Percentiles rank a stretch among this genome's conserved stretches.
Conservation (phyloP, 73 alveolate genomes). For the Paramecium sonneborni region DNA sequence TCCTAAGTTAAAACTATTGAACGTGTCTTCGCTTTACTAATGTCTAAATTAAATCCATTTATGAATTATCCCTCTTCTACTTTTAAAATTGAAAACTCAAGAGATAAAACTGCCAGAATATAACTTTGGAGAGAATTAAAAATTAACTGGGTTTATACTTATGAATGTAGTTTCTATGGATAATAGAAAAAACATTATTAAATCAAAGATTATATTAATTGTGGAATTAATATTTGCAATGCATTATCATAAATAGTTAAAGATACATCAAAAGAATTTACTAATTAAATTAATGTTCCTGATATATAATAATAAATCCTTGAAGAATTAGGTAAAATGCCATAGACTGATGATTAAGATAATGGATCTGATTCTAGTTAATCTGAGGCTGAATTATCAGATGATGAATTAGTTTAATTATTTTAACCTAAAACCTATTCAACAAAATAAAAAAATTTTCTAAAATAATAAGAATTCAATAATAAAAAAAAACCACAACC, state of each 20-base stretch:
- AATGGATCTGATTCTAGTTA: constrained; percentile 61
- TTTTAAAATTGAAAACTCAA: constrained; percentile 75
- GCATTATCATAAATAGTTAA: constrained; percentile 58
- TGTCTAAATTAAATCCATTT: constrained; percentile 70
- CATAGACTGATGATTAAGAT: constrained; percentile 61
- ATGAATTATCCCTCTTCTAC: constrained; percentile 74
- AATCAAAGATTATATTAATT: constrained; percentile 56
- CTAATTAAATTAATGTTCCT: constrained; percentile 12
- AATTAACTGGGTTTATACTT: constrained; percentile 53
- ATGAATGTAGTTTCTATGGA: constrained; percentile 65
- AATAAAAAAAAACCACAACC: not conserved
- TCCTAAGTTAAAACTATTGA: constrained; percentile 61
- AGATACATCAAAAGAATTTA: constrained; percentile 54
- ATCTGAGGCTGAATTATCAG: constrained; percentile 65
- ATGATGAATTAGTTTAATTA: constrained; percentile 57
- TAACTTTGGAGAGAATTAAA: constrained; percentile 79
- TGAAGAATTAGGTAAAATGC: constrained; percentile 62
- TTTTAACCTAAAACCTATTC: constrained; percentile 50
- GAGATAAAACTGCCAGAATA: constrained; percentile 80
- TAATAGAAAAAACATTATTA: constrained; percentile 47
- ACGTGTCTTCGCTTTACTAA: constrained; percentile 75
- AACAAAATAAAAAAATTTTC: not conserved
- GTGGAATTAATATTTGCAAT: constrained; percentile 36
- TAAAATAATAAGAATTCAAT: not conserved
- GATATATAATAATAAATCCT: not conserved